These are phyloP conservation scores for Diaporthe sp. DNA, from an alignment of 2,329 filamentous ascomycete genomes.

Conservation along the genomic window DNA sequence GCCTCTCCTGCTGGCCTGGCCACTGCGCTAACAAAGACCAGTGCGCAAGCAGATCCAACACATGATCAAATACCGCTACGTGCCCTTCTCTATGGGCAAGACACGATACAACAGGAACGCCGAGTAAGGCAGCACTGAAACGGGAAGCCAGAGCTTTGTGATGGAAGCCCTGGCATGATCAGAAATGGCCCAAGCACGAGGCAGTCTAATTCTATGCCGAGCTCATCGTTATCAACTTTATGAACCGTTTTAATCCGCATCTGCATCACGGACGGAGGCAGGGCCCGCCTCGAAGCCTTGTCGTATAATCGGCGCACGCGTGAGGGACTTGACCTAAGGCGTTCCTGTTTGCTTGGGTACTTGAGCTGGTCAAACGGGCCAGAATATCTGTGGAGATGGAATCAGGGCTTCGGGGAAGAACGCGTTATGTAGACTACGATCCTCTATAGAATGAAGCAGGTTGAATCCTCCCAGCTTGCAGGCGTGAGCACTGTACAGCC, in stretches of 20 bases:
- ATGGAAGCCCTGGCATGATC: background rate
- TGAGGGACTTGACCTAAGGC: slow-evolving; percentile 31
- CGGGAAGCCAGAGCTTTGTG: background rate
- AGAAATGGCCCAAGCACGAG: slow-evolving; percentile 14
- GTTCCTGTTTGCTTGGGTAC: slow-evolving; percentile 37
- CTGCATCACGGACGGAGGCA: slow-evolving; percentile 36
- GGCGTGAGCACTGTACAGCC: slow-evolving; percentile 4
- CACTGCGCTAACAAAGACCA: slow-evolving; percentile 54
- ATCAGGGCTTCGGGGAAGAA: slow-evolving; percentile 19
- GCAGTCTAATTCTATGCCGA: slow-evolving; percentile 37
- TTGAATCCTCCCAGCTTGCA: slow-evolving; percentile 11
- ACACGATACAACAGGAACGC: slow-evolving; percentile 80
- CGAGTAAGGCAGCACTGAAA: slow-evolving; percentile 50
- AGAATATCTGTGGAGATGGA: slow-evolving; percentile 10
- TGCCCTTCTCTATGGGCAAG: slow-evolving; percentile 94
- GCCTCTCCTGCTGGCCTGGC: background rate
- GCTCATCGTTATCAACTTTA: slow-evolving; percentile 35
- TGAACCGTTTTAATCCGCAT: slow-evolving; percentile 42
- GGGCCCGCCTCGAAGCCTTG: slow-evolving; percentile 26
- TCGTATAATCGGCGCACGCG: slow-evolving; percentile 37
- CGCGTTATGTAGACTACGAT: slow-evolving; percentile 39
- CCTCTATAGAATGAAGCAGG: slow-evolving; percentile 35
- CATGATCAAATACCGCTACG: slow-evolving; percentile 99
- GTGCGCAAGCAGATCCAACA: slow-evolving; percentile 99
- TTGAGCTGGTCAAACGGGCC: slow-evolving; percentile 21